These are phyloP conservation scores for Pseudonitzschia delicatissima DNA, from an alignment of 108 stramenopile genomes.

Conservation along the genomic window DNA sequence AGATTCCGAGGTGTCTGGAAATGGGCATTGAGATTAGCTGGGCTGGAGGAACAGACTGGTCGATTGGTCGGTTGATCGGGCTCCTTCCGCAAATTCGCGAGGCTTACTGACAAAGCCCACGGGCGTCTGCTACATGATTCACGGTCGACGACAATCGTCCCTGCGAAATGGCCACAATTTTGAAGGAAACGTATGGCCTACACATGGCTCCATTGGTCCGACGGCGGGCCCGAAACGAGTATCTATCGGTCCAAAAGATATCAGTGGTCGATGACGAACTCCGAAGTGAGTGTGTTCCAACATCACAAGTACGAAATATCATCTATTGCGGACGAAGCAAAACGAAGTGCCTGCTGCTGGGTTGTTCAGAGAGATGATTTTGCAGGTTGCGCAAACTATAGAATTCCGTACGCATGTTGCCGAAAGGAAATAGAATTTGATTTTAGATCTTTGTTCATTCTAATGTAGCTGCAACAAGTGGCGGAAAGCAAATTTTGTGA, in stretches of 20 bases:
- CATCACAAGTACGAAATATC: no score
- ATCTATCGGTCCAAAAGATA: slow-evolving; percentile 72
- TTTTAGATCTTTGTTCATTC: no score
- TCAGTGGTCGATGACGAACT: no score
- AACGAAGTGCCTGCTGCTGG: no score
- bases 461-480: no score
- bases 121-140: slow-evolving; percentile 82
- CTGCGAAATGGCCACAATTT: slow-evolving; percentile 43
- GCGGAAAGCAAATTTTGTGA: no score
- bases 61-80: slow-evolving; percentile 78
- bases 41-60: slow-evolving; percentile 87
- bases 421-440: no score
- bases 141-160: slow-evolving; percentile 89
- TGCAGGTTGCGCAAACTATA: no score
- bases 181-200: slow-evolving; percentile 33
- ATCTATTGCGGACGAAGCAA: no score
- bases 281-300: no score
- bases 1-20: slow-evolving; percentile 73
- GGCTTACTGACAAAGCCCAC: slow-evolving; percentile 48
- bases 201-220: slow-evolving; percentile 62
- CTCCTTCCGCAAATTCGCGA: slow-evolving; percentile 75
- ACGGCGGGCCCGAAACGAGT: slow-evolving; percentile 77
- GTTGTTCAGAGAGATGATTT: no score
- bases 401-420: no score
- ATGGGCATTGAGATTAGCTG: slow-evolving; percentile 87